Base-by-base conservation (phyloP, 371 early-diverging fungal species). In the Syncephalastrum contaminatum region DNA sequence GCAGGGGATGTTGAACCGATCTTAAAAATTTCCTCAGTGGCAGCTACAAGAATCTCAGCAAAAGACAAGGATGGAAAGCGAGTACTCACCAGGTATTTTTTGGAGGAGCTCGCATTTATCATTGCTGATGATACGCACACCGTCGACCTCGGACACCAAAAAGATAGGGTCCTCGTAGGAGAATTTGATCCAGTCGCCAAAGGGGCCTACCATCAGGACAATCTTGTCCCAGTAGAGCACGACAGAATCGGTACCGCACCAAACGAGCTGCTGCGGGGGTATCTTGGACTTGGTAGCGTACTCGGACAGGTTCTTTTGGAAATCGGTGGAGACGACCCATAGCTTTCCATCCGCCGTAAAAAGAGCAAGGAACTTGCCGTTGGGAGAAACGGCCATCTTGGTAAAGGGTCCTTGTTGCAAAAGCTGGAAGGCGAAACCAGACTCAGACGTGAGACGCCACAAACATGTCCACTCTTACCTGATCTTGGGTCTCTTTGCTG, bases 201-300 rank as follows among this genome's bases (percentile, higher is more conserved):
- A 93, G 1, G 97, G 98, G 0, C 96, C 98, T 1, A 97, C 86
- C 74, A 98, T 85, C 51, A 93, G 70, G 4, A 93, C 81, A 54
- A 87, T 84, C 55, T 85, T 82, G 24, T 88, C 89, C 88, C 91
- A 93, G 63, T 90, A 91, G 7, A 92, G 66, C 2, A 93, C 83
- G 7, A 95, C 96, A 0, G 95, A 89, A 63, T 98, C 99, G 16
- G 86, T 89, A n/a, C 98, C 97, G 68, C 99, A 97, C 98, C 97
- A 96, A 1, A 88, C 88, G 20, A 95, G 69, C 52, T 91, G 91
- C n/a, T 85, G 69, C 7, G 93, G 93, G 1, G 88, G 79, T 16
- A 80, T 72, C 44, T 73, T 75, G 4, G 88, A 87, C 53, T 81
- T 71, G 0, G 90, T 91, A 14, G 84, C 63, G 53, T 90, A 89